These are phyloP conservation scores for Epichloe bromicola DNA, from an alignment of 2,329 filamentous ascomycete genomes.

Conservation along the genomic window DNA sequence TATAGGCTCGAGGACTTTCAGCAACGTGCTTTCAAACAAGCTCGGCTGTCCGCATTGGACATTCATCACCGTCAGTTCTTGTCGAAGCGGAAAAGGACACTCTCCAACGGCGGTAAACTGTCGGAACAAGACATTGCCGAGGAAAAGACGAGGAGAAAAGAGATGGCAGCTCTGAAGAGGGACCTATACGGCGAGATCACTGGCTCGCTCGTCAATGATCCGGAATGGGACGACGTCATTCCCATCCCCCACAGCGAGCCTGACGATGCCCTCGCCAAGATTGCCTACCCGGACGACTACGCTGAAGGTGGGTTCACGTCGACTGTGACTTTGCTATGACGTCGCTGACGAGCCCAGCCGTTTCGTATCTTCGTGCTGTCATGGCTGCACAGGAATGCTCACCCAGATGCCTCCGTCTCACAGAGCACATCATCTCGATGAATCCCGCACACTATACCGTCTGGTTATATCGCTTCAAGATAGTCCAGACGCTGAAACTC, in stretches of 20 bases:
- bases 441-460: constrained; percentile 98
- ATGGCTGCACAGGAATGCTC: constrained; percentile 84
- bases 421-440: constrained; percentile 78
- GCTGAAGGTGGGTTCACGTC: constrained; percentile 47
- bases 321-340: background rate
- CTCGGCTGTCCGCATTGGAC: constrained; percentile 29
- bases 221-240: constrained; percentile 70
- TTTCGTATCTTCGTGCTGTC: constrained; percentile 83
- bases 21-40: constrained; percentile 27
- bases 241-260: constrained; percentile 75
- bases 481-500: constrained; percentile 53
- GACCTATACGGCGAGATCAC: constrained; percentile 40
- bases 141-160: constrained; percentile 33
- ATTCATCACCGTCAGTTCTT: constrained; percentile 33
- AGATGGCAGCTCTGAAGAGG: constrained; percentile 37
- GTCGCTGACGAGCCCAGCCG: constrained; percentile 38
- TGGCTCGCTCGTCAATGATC: constrained; percentile 42
- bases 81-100: constrained; percentile 21
- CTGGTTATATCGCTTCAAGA: constrained; percentile 87
- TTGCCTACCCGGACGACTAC: constrained; percentile 84
- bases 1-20: constrained; percentile 35
- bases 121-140: constrained; percentile 28
- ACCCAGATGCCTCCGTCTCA: constrained; percentile 64
- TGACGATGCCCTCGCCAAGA: constrained; percentile 73
- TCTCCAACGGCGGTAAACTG: constrained; percentile 13